A percentile compares a stretch with the other conserved stretches of the same genome.
Conservation (phyloP, 2,329 filamentous ascomycete genomes). For the Dothideomycetidae sp. region DNA sequence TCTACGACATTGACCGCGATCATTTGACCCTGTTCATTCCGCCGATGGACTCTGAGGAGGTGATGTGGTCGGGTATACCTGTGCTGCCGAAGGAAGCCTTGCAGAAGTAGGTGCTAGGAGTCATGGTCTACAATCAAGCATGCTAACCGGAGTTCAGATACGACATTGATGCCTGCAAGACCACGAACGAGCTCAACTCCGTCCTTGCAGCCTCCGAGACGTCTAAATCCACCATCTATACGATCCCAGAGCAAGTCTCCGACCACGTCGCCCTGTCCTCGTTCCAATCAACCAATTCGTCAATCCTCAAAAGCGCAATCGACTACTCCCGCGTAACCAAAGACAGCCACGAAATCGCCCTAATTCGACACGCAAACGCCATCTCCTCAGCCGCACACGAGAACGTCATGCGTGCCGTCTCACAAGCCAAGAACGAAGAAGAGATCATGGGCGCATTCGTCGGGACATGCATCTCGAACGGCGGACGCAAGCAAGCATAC, state of each 20-base stretch:
- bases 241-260: constrained; percentile 63
- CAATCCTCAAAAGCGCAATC: constrained; percentile 49
- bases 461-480: constrained; percentile 58
- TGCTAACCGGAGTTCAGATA: constrained; percentile 2
- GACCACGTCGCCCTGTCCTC: constrained; percentile 55
- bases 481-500: constrained; percentile 74
- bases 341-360: constrained; percentile 67
- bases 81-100: constrained; percentile 62
- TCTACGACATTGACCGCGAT: constrained; percentile 62
- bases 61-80: constrained; percentile 88
- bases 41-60: constrained; percentile 69
- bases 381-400: constrained; percentile 68
- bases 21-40: constrained; percentile 82
- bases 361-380: constrained; percentile 67
- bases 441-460: constrained; percentile 74
- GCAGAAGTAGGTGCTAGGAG: constrained; percentile 55
- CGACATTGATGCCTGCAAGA: constrained; percentile 12
- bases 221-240: constrained; percentile 44
- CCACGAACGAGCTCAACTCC: constrained; percentile 48
- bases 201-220: constrained; percentile 42
- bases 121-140: too few species aligned
- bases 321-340: constrained; percentile 72
- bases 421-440: constrained; percentile 56
- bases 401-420: constrained; percentile 50
- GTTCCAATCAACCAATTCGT: constrained; percentile 49